Conservation (phyloP, 176 grass and related monocot species). For the Eremochloa ophiuroides region DNA sequence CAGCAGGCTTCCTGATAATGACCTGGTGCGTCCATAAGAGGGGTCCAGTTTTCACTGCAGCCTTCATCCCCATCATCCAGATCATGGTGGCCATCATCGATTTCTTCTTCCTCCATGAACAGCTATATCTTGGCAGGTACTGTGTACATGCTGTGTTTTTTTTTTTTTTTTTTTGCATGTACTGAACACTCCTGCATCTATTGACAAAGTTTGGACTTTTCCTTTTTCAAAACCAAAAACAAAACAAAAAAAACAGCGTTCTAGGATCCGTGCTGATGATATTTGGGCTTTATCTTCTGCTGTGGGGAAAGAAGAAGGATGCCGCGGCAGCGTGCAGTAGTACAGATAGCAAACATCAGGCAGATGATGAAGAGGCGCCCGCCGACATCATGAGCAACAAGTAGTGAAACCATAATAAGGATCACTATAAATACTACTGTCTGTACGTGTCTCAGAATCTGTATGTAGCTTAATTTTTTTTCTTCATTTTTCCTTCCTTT, state of each 20-base stretch:
- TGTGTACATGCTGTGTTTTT: neutral
- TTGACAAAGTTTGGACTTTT: neutral
- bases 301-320: slow-evolving; percentile 89
- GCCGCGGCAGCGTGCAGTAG: neutral
- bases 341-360: neutral
- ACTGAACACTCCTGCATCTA: neutral
- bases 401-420: neutral
- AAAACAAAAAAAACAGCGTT: slow-evolving; percentile 21
- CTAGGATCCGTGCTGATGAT: slow-evolving; percentile 60
- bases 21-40: slow-evolving; percentile 84
- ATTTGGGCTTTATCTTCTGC: slow-evolving; percentile 57
- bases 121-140: slow-evolving; percentile 72
- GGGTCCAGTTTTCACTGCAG: slow-evolving; percentile 80
- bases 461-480: neutral
- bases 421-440: neutral
- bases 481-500: neutral
- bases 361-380: slow-evolving; percentile 32
- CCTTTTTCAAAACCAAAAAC: neutral
- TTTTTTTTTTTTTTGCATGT: no score
- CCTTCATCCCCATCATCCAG: slow-evolving; percentile 72
- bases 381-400: neutral
- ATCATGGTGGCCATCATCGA: slow-evolving; percentile 81
- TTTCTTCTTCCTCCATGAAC: slow-evolving; percentile 60
- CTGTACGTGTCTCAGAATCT: neutral
- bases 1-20: slow-evolving; percentile 59